Base-by-base conservation (phyloP, 768 basidiomycete genomes). In the Chalciporus piperatus region DNA sequence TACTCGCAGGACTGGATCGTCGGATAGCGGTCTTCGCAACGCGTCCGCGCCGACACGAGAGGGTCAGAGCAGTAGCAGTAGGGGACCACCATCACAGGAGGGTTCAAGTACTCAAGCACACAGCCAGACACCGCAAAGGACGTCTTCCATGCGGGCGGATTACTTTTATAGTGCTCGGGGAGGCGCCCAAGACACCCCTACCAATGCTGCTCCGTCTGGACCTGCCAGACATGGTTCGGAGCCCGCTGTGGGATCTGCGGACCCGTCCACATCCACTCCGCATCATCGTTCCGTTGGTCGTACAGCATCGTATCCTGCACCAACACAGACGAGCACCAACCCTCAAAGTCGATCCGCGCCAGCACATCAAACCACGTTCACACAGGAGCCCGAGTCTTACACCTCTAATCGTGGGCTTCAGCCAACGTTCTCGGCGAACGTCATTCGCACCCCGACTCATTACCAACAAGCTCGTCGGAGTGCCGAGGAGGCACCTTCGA, bases 401-500 rank as follows among this genome's bases (percentile, higher is more conserved):
- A 85, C 78, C 0, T 63, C 78, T 6, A 72, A 70, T 50, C 70
- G 63, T 17, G 77, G 81, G 13, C 77, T 88, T 16, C 79, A 82
- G 40, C 74, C 84, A 1, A 88, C 88, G 1, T 90, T 89, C 59
- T 83, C 84, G 2, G 60, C 79, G n/a, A 80, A 72, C 48, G 84
- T 87, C 63, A 73, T 89, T 28, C 83, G 87, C 43, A 86, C 82
- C 3, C 87, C 87, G 2, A 74, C 76, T 6, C 77, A 88, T 60
- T 89, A 87, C 52, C 63, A 64, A 17, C 53, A 52, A 4, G 4
- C 45, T 1, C 68, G 66, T 33, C 64, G 63, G 13, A 63, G 64
- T 22, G 56, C 45, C 3, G 68, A 71, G 19, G 68, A 68, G 6
- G 17, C 39, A 12, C 48, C 48, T 10, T 35, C 63, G 5, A 45